phyloP scores from a whole-genome alignment of 768 basidiomycete species.

The Xerocomellus intermedius region DNA sequence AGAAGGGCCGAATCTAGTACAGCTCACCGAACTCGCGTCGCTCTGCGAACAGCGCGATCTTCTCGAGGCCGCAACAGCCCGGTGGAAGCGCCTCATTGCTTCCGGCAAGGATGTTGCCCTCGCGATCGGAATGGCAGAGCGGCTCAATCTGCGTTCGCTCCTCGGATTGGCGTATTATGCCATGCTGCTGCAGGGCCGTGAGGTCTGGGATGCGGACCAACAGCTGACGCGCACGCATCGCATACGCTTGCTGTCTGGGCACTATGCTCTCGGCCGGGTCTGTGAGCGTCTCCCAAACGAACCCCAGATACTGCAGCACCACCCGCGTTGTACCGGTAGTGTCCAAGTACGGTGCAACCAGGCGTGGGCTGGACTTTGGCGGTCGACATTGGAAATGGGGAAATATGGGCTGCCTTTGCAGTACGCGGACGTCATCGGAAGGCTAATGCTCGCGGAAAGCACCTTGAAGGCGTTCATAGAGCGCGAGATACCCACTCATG shows the following conservation, averaged over 20 bases:
- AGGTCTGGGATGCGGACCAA: conserved; percentile 47
- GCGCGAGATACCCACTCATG: conserved; percentile 40
- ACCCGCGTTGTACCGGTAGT: conserved; percentile 38
- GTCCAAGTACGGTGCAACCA: conserved; percentile 43
- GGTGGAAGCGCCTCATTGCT: conserved; percentile 49
- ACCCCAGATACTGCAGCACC: conserved; percentile 44
- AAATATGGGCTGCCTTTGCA: conserved; percentile 40
- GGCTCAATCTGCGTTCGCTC: conserved; percentile 44
- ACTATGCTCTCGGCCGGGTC: conserved; percentile 46
- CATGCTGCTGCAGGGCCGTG: conserved; percentile 51
- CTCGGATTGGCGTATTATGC: conserved; percentile 51
- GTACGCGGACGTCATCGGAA: conserved; percentile 45
- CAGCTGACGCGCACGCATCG: conserved; percentile 47
- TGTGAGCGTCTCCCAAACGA: conserved; percentile 43
- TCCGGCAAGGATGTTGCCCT: conserved; percentile 45
- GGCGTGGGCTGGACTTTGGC: conserved; percentile 48
- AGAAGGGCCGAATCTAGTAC: conserved; percentile 40
- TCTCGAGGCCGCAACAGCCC: conserved; percentile 39
- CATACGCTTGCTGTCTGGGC: conserved; percentile 51
- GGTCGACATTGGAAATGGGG: conserved; percentile 38
- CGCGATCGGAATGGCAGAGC: conserved; percentile 47
- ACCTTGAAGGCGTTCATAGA: conserved; percentile 46
- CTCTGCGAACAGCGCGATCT: conserved; percentile 48
- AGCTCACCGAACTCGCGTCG: conserved; percentile 52
- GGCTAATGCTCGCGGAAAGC: conserved; percentile 48